A percentile compares a stretch with the other conserved stretches of the same genome.
Conservation (phyloP, 441 rosid species). For the Eutrema salsugineum region DNA sequence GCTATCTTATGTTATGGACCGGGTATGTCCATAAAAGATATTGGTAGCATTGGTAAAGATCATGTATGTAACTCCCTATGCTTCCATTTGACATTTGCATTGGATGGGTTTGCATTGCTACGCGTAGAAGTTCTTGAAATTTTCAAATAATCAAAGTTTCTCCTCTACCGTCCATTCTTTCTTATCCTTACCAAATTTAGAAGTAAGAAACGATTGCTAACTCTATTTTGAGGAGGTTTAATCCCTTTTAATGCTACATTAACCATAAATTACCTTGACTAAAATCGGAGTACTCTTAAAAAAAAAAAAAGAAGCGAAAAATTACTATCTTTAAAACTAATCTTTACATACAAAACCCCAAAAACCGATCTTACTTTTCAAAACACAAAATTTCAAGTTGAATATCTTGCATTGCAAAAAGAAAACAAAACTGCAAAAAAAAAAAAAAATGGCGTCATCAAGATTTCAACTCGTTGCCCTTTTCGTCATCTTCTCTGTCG, state of each 20-base stretch:
- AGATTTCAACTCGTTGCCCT: constrained; percentile 24
- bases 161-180: constrained; percentile 9
- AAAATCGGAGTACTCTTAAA: not conserved
- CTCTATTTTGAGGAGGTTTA: not conserved
- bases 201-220: not conserved
- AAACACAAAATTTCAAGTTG: constrained; percentile 11
- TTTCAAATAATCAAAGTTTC: not conserved
- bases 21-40: too few relatives aligned
- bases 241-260: not conserved
- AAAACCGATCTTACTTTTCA: not conserved
- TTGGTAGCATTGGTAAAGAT: too few relatives aligned
- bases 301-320: not conserved
- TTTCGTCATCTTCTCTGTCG: constrained; percentile 22
- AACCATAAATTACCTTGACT: constrained; percentile 12
- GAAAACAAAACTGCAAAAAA: not conserved
- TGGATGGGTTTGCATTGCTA: not conserved
- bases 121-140: not conserved
- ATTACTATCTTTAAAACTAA: not conserved
- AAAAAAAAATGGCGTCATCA: constrained; percentile 26
- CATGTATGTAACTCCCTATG: too few relatives aligned
- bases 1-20: too few relatives aligned
- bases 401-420: constrained; percentile 14
- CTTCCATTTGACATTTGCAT: not conserved
- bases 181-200: constrained; percentile 13
- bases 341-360: not conserved